Base-by-base conservation (phyloP, 2,329 filamentous ascomycete genomes). In the Sporothrix phasma region DNA sequence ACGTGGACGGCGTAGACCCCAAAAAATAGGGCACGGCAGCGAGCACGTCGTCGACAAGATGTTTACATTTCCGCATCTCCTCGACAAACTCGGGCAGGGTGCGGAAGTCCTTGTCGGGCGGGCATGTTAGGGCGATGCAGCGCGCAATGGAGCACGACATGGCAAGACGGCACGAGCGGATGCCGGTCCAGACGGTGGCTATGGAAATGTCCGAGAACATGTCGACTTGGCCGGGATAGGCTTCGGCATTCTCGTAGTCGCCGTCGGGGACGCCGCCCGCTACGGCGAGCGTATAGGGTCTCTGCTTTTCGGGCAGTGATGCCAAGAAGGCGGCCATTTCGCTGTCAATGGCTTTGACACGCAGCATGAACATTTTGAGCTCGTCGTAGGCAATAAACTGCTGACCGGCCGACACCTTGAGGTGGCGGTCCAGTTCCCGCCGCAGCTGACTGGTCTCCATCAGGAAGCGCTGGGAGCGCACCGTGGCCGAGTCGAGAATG, bases 161-260 rank as follows among this genome's bases (percentile, higher is more conserved):
- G 62, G 84, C 78, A 41, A 87, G 75, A 2, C 84, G 77, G 15
- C 79, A 78, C 19, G 80, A 77, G 13, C 84, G 76, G 65, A 78
- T 74, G 72, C 81, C 74, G 70, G 85, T 86, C 79, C 80, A 83
- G 5, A 83, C 75, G 65, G 76, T 80, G 15, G 80, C 80, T 37
- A 83, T 79, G 77, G 79, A 84, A 51, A 85, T 74, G 72, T 86
- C 83, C 29, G 75, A 74, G 69, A 85, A 87, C 6, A 81, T 76
- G 69, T 87, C 84, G 24, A 87, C 79, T 15, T 81, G 78, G 3
- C 84, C 84, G 0, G 84, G 84, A 69, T 80, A 86, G 0, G 84
- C 81, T 67, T 85, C 83, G 1, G 81, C 80, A 64, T 76, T 75
- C 37, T 74, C 69, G 68, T 82, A 82, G 71, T 85, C 79, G n/a